Conservation (phyloP, 148 eudicot genomes). For the Camellia japonica region DNA sequence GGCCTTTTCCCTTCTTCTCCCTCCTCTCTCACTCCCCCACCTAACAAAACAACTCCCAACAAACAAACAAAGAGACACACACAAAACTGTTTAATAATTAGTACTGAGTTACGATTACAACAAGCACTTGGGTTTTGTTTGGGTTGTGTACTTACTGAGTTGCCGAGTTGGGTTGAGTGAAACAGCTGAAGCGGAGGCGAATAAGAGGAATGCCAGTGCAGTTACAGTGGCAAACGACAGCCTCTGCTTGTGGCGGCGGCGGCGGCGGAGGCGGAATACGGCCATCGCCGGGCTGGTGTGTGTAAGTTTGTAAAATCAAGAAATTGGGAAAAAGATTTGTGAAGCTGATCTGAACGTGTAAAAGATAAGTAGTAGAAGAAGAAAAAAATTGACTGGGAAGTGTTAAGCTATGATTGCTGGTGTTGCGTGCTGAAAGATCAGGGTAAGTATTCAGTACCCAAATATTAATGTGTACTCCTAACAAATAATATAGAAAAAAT, state of each 20-base stretch:
- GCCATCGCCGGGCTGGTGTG: constrained; percentile 12
- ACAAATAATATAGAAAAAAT: too few relatives aligned
- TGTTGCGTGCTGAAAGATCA: not conserved
- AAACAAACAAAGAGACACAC: not conserved
- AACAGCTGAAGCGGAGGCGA: constrained; percentile 2
- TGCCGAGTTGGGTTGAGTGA: not conserved
- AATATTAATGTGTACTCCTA: too few relatives aligned
- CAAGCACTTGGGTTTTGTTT: too few relatives aligned
- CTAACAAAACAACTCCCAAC: not conserved
- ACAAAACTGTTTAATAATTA: not conserved
- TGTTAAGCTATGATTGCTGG: constrained; percentile 3
- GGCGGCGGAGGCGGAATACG: not conserved
- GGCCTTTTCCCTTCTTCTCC: not conserved
- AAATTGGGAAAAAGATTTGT: too few relatives aligned
- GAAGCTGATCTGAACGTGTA: not conserved
- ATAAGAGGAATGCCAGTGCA: constrained; percentile 3
- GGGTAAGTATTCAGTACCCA: too few relatives aligned
- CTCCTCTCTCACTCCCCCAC: not conserved
- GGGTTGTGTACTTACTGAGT: not conserved
- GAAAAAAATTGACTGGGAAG: too few relatives aligned
- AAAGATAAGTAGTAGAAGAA: not conserved
- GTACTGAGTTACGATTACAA: not conserved
- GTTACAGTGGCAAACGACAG: not conserved
- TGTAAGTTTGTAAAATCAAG: too few relatives aligned
- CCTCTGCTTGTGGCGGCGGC: not conserved